Evolutionary conservation across 2,329 filamentous ascomycete genomes (phyloP), one percentile per base, ranked within the genome.

Genomic region (Pseudogymnoascus sp.): DNA sequence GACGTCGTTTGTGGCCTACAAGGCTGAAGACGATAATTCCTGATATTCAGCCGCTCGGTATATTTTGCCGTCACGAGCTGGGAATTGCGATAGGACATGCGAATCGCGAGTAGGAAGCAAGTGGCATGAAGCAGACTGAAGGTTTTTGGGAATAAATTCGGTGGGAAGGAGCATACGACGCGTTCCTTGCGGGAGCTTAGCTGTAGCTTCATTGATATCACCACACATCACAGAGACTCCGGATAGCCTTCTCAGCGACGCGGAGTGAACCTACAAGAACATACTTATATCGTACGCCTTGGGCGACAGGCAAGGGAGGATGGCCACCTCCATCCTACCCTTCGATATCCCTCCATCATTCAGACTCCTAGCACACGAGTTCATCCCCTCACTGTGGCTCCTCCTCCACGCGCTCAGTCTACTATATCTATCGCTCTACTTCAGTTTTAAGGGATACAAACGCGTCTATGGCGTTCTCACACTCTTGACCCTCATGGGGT

Each of bases 381-480:
- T 69, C 4, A 66, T 68, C 16, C 72, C 66, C 68, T 69, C 70
- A 3, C 25, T 66, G 11, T 64, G 67, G 10, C 73, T 70, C 60
- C 64, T 73, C 10, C 63, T 73, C 3, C 67, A 74, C 7, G 73
- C 73, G 4, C 62, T 63, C 14, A 69, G 73, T 36, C 65, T 74
- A 0, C 66, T 73, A 16, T 75, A 74, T 57, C 73, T 74, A 43
- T 70, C 73, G 1, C 70, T 75, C 63, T 74, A 74, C 23, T 73
- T 71, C 65, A 64, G 69, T 14, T 31, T 67, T 1, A 73, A 73
- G 37, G 67, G 68, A 11, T 61, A 62, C 7, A 61, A 70, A 25
- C 67, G 64, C 16, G 25, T 68, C 2, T 73, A 73, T 48, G 65
- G 69, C 21, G 64, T 54, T 16, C 43, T 74, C 25, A 70, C 71